Conservation (phyloP, 176 grass and related monocot species). For the Aegilops sharonensis region DNA sequence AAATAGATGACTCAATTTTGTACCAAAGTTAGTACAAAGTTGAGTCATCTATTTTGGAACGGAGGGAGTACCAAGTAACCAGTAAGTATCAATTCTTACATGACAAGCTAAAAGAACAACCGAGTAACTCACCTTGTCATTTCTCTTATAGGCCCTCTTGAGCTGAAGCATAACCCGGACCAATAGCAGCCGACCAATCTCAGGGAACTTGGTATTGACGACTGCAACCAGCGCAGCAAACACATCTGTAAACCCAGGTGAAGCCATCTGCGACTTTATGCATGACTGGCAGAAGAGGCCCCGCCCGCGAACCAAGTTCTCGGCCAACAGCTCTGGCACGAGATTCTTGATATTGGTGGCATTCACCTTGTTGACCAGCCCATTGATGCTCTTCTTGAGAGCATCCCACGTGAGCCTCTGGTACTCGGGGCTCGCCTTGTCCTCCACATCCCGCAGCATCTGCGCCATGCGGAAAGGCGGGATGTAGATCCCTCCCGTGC, state of each 20-base stretch:
- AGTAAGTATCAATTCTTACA: neutral
- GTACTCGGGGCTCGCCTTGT: constrained; percentile 77
- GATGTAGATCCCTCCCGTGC: constrained; percentile 91
- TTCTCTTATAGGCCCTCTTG: constrained; percentile 90
- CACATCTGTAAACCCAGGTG: constrained; percentile 91
- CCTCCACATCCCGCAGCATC: constrained; percentile 92
- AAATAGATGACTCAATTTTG: no score
- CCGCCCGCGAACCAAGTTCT: constrained; percentile 84
- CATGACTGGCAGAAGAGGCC: constrained; percentile 92
- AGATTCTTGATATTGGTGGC: constrained; percentile 96
- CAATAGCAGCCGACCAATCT: constrained; percentile 69
- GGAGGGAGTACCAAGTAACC: neutral
- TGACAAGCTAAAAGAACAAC: neutral
- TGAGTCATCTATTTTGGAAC: no score
- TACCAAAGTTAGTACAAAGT: no score
- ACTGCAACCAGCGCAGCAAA: constrained; percentile 76
- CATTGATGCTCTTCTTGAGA: constrained; percentile 91
- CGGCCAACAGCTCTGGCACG: constrained; percentile 72
- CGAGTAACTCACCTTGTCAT: constrained; percentile 69
- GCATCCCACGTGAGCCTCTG: constrained; percentile 95
- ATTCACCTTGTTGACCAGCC: constrained; percentile 92
- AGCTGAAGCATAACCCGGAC: constrained; percentile 82
- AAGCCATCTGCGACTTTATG: constrained; percentile 93
- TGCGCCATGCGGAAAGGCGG: constrained; percentile 88
- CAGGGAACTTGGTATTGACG: constrained; percentile 92